Base-by-base conservation (phyloP, 768 basidiomycete genomes). In the Baorangia bicolor region DNA sequence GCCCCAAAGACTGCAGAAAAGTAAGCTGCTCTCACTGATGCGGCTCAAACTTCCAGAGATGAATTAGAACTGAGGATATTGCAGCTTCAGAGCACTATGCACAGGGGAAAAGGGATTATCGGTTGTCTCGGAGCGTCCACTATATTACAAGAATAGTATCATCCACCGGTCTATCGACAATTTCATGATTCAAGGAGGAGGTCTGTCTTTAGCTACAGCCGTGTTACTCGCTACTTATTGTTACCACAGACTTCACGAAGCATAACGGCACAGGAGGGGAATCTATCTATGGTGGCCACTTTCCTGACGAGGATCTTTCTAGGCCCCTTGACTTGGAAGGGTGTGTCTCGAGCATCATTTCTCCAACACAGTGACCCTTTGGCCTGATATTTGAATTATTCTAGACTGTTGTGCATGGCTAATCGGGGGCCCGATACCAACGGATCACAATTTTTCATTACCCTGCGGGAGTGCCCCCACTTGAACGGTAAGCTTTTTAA, bases 361-460 rank as follows among this genome's bases (percentile, higher is more conserved):
- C 11, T 53, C n/a, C 5, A 11, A 18, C 6, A 16, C 5, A 13
- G 16, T 30, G n/a, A 41, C 21, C 13, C 14, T 45, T 23, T 31
- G n/a, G 11, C 25, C 33, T 50, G 2, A 55, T 35, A 7, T 38
- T 25, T 35, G 16, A 18, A 23, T 38, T 40, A 18, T 25, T 42
- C n/a, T 61, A 86, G 84, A 13, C 73, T 95, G 27, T 75, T 96
- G 12, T 92, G 90, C 64, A 96, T 95, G 94, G 93, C 93, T 11
- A 96, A 96, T 69, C 81, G 82, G 59, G 90, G 90, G 3, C 85
- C 88, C 1, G 77, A 89, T 71, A 94, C 93, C 34, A 95, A 94
- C 60, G 85, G 87, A 35, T 90, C 87, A 1, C 93, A 95, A 60
- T 95, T 88, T 67, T 94, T 95, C 67, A 77, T 94, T 58, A 92